Base-by-base conservation (phyloP, 306 rosid species). In the Neltuma alba region DNA sequence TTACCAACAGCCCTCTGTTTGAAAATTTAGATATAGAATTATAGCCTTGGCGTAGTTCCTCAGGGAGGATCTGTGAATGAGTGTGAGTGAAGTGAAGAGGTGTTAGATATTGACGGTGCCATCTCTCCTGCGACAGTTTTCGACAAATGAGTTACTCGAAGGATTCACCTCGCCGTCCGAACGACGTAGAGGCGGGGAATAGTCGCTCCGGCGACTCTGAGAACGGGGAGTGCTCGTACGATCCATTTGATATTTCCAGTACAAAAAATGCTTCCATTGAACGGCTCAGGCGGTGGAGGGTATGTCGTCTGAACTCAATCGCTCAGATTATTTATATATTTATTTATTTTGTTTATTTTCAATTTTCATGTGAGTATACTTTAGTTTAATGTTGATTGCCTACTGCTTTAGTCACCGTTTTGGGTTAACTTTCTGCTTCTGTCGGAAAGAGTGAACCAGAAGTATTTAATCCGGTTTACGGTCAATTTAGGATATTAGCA, bases 251-350 rank as follows among this genome's bases (percentile, higher is more conserved):
- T 27, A 86, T 94, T 45, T 2, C 85, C 77, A 88, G 92, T 30
- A 90, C 96, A 12, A 94, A 92, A 84, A 47, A 90, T 79, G 98
- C 93, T 83, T 82, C 98, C 2, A 21, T 89, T 12, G 88, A 83
- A 11, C 88, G 96, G 30, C 97, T 94, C 81, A 83, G 78, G 74
- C 96, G 97, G 1, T 94, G 98, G 98, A 88, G 98, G 86, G 98
- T 94, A 83, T 25, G 81, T 18, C 13, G n/a, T 1, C 13, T 54
- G 37, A 12, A 47, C n/a, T 69, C 36, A 9, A 20, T 27, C 23
- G 20, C 25, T 62, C 68, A 7, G 13, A 15, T 33, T 62, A 15
- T n/a, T 54, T 54, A 9, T 15, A 1, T 15, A 47, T 54, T 54
- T n/a, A 20, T 50, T 61, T n/a, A n/a, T n/a, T 25, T 47, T 61